Conservation (phyloP, 192 early-diverging fungal genomes). For the Podochytrium sp. region DNA sequence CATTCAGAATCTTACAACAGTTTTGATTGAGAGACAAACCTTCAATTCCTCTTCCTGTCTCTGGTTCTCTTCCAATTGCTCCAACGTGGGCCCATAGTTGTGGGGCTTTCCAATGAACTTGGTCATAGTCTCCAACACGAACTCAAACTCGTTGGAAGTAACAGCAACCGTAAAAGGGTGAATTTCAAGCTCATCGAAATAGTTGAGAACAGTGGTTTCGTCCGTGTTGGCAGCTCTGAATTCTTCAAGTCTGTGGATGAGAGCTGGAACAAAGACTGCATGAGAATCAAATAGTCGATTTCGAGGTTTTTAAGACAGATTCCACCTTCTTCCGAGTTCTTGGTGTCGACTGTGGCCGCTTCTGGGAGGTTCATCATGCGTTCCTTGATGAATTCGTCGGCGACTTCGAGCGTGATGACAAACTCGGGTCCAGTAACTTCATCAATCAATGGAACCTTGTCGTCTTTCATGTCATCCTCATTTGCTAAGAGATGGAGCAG, state of each 20-base stretch:
- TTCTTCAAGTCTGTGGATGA: slow-evolving; percentile 55
- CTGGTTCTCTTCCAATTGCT: slow-evolving; percentile 57
- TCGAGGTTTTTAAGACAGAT: slow-evolving; percentile 21
- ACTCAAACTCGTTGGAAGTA: slow-evolving; percentile 37
- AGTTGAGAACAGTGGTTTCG: slow-evolving; percentile 63
- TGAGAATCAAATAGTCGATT: slow-evolving; percentile 6
- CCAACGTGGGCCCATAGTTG: slow-evolving; percentile 63
- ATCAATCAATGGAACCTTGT: slow-evolving; percentile 42
- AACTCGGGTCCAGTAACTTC: slow-evolving; percentile 51
- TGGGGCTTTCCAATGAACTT: slow-evolving; percentile 56
- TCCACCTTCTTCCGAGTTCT: slow-evolving; percentile 61
- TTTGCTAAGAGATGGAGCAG: slow-evolving; percentile 14
- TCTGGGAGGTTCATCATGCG: slow-evolving; percentile 62
- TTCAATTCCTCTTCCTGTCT: slow-evolving; percentile 45
- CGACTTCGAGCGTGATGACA: slow-evolving; percentile 56
- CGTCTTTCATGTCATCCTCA: slow-evolving; percentile 62
- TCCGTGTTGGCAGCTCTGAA: slow-evolving; percentile 57
- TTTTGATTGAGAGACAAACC: slow-evolving; percentile 27
- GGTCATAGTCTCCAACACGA: slow-evolving; percentile 47
- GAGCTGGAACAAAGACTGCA: slow-evolving; percentile 29
- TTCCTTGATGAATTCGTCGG: slow-evolving; percentile 61
- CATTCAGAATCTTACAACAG: background rate
- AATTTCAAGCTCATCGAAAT: slow-evolving; percentile 66
- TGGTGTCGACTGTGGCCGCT: slow-evolving; percentile 49
- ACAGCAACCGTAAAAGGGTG: slow-evolving; percentile 48